Percentiles rank a stretch among this genome's conserved stretches.
These are phyloP conservation scores for Claviceps africana DNA, from an alignment of 2,329 filamentous ascomycete genomes.

Conservation along the genomic window DNA sequence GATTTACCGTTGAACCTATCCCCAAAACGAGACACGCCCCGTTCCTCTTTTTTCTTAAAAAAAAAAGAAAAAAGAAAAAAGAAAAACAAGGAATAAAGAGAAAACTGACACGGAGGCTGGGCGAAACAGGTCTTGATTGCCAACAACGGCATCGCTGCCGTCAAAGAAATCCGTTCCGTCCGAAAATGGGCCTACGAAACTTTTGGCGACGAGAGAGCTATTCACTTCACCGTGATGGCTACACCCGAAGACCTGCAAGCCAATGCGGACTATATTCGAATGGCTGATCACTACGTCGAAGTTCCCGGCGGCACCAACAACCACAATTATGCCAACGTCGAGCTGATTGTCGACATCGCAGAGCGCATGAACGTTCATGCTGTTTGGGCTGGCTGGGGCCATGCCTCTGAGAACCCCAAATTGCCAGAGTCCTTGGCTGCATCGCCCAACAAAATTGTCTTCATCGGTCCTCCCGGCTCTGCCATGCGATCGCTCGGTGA, in stretches of 20 bases:
- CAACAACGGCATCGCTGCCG: conserved; percentile 98
- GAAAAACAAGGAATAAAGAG: background rate
- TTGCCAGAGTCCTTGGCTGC: conserved; percentile 90
- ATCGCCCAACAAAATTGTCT: conserved; percentile 96
- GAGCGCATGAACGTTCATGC: conserved; percentile 98
- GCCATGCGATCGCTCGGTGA: conserved; percentile 98
- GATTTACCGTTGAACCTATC: background rate
- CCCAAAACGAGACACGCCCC: background rate
- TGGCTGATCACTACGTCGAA: conserved; percentile 99
- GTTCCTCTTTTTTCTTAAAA: background rate
- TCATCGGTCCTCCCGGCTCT: conserved; percentile 93
- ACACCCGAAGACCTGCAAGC: conserved; percentile 94
- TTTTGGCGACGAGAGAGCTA: conserved; percentile 94
- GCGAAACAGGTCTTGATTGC: conserved; percentile 74
- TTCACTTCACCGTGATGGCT: conserved; percentile 99
- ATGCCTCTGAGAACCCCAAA: conserved; percentile 97
- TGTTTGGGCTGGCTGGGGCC: conserved; percentile 98
- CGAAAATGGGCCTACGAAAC: conserved; percentile 99
- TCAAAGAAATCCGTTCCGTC: conserved; percentile 98
- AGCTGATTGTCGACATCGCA: conserved; percentile 95
- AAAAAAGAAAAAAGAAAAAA: background rate
- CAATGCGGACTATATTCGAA: conserved; percentile 98
- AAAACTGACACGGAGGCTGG: background rate
- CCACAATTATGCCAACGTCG: conserved; percentile 99
- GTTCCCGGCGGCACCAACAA: conserved; percentile 98